Base-by-base conservation (phyloP, 2,329 filamentous ascomycete genomes). In the Diplodia intermedia region DNA sequence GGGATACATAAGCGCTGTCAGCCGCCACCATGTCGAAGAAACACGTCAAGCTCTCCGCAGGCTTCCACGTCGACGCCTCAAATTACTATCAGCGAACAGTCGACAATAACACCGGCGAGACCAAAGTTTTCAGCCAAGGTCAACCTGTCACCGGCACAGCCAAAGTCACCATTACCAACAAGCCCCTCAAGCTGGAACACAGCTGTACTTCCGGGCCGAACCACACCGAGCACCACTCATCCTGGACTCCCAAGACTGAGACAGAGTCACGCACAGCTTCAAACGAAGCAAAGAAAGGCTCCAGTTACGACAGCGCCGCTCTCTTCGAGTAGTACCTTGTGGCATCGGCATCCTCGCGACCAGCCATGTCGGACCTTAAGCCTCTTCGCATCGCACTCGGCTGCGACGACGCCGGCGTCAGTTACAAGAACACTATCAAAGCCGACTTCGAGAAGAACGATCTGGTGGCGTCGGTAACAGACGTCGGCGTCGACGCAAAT, bases 381-480 rank as follows among this genome's bases (percentile, higher is more conserved):
- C 75, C 76, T 66, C 81, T 89, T 73, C 85, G 86, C 75, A 86
- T 90, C 73, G 88, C 85, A 74, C 83, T 90, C 73, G 88, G 87
- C 78, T 84, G 85, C 77, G 88, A 90, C 77, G 90, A 92, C 73
- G 91, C 91, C 69, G 92, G 92, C 76, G 86, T 91, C 74, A 82
- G 81, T 72, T 95, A 95, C 86, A 95, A 94, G 80, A 87, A 89
- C 77, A 86, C 88, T 72, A 89, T 96, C 82, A 92, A 91, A 77
- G 83, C 85, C 65, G 89, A 92, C 75, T 87, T 96, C 69, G 84
- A 89, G 71, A 83, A 86, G 57, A 87, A 91, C 79, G 80, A 86
- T 2, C 87, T 89, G 70, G 91, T 96, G 71, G 80, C 84, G 67
- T 84, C 86, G 70, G 84, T 95, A 71, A 84, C 86, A 70, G 92